Evolutionary conservation across 495 filamentous ascomycete species (phyloP), one percentile per base, ranked within the genome.

Genomic region (Aspergillus heteromorphus): DNA sequence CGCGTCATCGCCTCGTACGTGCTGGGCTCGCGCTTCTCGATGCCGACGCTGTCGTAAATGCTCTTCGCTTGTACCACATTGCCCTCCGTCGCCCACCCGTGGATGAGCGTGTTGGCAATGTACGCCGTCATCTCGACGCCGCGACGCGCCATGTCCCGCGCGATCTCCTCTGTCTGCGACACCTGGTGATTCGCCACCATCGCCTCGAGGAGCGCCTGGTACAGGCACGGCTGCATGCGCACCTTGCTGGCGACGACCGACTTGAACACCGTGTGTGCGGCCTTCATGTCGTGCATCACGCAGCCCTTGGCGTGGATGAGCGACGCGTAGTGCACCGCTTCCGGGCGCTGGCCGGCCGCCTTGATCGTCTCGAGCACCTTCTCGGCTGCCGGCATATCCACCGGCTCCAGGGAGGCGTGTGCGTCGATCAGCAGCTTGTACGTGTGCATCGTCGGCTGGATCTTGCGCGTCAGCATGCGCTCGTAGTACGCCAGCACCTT

Each of bases 1-100:
- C 95, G 82, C 17, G 91, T 96, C 95, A 98, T 98, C 31, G 92
- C 92, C 73, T 98, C 93, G 66, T 98, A 98, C n/a, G 93, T 98
- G 73, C 90, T 96, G 6, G 93, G 93, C 73, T 98, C 93, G 23
- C 93, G 83, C 74, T 87, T 89, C 27, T 83, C 78, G 21, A 77
- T 78, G 30, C 83, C 80, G 34, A 98, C 81, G 43, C 80, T 74
- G 36, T 86, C 79, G 66, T 95, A 98, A 59, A 97, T 83, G 6
- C 77, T 74, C 69, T 86, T 83, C 34, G 90, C 88, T 69, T 89
- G 91, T 49, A 67, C 71, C 21, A 98, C 88, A 51, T 91, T 80
- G 69, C 86, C 87, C 68, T 88, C 88, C 25, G 82, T 75, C 31
- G 95, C 91, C 93, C 93, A 98, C 56, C 93, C 93, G 61, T 97